Evolutionary conservation across 257 asterid genomes (phyloP), one percentile per base, ranked within the genome.

Genomic region (Linaria vulgaris): DNA sequence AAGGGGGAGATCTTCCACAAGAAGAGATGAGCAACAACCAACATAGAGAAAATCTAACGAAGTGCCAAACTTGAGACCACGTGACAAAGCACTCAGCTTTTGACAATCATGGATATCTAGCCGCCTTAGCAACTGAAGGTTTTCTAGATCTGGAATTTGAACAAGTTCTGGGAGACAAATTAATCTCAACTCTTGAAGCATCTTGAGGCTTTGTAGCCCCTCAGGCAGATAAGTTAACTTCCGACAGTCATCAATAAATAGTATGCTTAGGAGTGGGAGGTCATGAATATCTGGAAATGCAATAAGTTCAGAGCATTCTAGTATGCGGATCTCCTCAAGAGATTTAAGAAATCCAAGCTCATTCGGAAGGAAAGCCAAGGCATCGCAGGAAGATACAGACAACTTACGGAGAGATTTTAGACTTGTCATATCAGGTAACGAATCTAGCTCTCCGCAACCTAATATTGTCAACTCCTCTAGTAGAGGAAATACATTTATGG

Each of bases 241-340:
- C 27, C 20, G 21, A 61, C 74, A 69, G 14, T 14, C 2, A 27
- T 48, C 31, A 44, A 71, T 24, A 19, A 23, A 51, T 16, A 52
- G 47, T 12, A 41, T 30, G n/a, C 23, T 20, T 1, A 69, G 13
- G 39, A 56, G 53, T 60, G 41, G 38, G 23, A 71, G 67, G 39
- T 61, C 56, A 25, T 15, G 63, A 13, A 52, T 13, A 15, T 61
- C 50, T 45, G 71, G 64, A 15, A 67, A 12, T 9, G 4, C 3
- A 12, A 23, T 24, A 17, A 67, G 57, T 25, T 27, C 43, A 1
- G 56, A 13, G 56, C 71, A 43, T 6, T 21, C 12, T 21, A 1
- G 8, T 67, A 67, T 67, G 44, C 52, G 24, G 15, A 69, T 12
- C 0, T 60, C 61, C 66, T 49, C 58, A 61, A 62, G 69, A 20